Conservation (phyloP, 2,329 filamentous ascomycete species). For the Ceratocystis cacaofunesta region DNA sequence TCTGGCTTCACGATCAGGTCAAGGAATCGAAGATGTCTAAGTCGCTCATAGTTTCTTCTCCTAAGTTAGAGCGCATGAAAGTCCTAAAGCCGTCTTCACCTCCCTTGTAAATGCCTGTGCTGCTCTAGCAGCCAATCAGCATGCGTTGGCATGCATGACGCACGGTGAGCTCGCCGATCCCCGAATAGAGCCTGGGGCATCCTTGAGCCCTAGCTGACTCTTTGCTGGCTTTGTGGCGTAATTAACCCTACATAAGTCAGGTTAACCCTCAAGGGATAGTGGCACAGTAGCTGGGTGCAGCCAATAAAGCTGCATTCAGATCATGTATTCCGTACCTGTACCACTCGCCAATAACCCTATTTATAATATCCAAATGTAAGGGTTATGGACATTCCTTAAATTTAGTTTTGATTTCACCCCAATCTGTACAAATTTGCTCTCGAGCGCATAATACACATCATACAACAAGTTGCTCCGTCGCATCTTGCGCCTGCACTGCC, state of each 20-base stretch:
- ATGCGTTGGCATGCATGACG: neutral
- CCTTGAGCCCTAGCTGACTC: neutral
- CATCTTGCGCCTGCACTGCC: neutral
- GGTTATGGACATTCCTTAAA: neutral
- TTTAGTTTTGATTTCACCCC: too few relatives aligned
- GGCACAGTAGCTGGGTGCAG: too few relatives aligned
- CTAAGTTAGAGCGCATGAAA: too few relatives aligned
- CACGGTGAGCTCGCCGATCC: conserved; percentile 4
- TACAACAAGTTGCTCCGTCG: too few relatives aligned
- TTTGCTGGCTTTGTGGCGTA: neutral
- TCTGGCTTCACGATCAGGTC: neutral
- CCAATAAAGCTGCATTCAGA: too few relatives aligned
- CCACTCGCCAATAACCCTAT: too few relatives aligned
- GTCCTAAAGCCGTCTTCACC: too few relatives aligned
- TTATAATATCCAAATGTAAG: accelerated
- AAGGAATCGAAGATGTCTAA: neutral
- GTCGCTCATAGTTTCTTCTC: neutral
- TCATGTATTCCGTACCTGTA: too few relatives aligned
- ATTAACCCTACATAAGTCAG: neutral
- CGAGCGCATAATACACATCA: too few relatives aligned
- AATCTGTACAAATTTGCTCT: too few relatives aligned
- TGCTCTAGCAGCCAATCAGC: neutral
- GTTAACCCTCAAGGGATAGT: neutral
- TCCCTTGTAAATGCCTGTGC: conserved; percentile 1
- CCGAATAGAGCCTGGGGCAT: neutral